Conservation (phyloP, 1,284 basidiomycete species). For the Trichosporon sp. region DNA sequence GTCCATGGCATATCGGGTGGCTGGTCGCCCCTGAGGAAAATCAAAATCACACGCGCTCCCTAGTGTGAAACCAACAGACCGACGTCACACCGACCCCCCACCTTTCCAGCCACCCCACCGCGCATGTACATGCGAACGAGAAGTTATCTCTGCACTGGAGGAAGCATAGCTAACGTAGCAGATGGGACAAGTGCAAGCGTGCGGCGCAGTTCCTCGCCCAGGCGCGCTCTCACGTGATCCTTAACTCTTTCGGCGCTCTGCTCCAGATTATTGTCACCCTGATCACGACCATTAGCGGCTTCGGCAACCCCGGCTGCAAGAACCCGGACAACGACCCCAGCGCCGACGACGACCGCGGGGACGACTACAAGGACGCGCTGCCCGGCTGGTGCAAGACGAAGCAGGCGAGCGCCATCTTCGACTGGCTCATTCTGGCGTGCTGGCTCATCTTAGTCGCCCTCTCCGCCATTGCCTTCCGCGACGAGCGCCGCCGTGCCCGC, state of each 20-base stretch:
- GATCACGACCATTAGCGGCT: constrained; percentile 39
- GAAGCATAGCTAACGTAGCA: constrained; percentile 9
- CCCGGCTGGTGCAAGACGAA: constrained; percentile 81
- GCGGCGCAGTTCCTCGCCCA: constrained; percentile 74
- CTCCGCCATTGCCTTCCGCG: constrained; percentile 34
- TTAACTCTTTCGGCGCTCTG: constrained; percentile 62
- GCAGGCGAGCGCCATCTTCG: constrained; percentile 77
- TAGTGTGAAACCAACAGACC: not conserved
- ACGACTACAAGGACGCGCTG: constrained; percentile 64
- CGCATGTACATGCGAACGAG: not conserved
- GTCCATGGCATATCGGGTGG: not conserved
- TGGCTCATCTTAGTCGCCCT: constrained; percentile 38
- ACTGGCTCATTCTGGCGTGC: constrained; percentile 57
- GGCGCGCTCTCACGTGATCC: constrained; percentile 71
- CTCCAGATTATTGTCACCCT: constrained; percentile 69
- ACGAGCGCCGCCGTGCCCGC: constrained; percentile 24
- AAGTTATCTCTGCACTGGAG: not conserved
- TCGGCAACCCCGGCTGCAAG: constrained; percentile 63
- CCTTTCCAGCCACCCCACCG: not conserved
- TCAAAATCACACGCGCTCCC: constrained; percentile 1
- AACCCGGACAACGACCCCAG: constrained; percentile 55
- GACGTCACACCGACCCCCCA: not conserved
- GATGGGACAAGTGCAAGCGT: constrained; percentile 64
- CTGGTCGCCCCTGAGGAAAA: constrained; percentile 4
- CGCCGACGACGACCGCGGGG: constrained; percentile 62